A percentile compares a stretch with the other conserved stretches of the same genome.
Conservation (phyloP, 192 early-diverging fungal species). For the Glomus cerebriforme region DNA sequence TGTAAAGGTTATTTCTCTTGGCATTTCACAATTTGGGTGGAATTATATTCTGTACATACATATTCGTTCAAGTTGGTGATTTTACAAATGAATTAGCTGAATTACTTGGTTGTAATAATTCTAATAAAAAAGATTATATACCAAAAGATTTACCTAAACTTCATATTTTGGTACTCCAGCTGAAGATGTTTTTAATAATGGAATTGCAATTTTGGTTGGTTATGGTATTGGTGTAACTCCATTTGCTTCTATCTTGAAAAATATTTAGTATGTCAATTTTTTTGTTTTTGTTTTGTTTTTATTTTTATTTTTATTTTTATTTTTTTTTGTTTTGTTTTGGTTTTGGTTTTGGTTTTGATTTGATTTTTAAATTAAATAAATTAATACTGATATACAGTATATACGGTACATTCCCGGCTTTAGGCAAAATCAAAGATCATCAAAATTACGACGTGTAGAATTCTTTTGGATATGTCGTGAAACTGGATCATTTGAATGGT, state of each 20-base stretch:
- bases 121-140: background rate
- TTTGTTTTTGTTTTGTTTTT: slow-evolving; percentile 8
- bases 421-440: slow-evolving; percentile 39
- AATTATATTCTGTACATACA: slow-evolving; percentile 47
- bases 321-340: too few relatives aligned
- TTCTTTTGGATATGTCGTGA: slow-evolving; percentile 74
- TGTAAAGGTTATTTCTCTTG: slow-evolving; percentile 48
- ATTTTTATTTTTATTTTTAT: too few relatives aligned
- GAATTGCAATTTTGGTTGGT: slow-evolving; percentile 64
- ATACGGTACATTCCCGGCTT: too few relatives aligned
- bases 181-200: slow-evolving; percentile 75
- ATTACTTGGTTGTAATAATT: slow-evolving; percentile 37
- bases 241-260: slow-evolving; percentile 69
- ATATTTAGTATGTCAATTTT: slow-evolving; percentile 54
- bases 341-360: too few relatives aligned
- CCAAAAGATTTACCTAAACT: slow-evolving; percentile 52
- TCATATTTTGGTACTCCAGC: slow-evolving; percentile 75
- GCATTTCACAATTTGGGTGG: slow-evolving; percentile 52
- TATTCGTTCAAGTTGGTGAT: slow-evolving; percentile 48
- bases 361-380: too few relatives aligned
- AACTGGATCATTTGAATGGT: slow-evolving; percentile 66
- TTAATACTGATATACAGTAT: too few relatives aligned
- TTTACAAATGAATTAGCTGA: slow-evolving; percentile 42
- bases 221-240: slow-evolving; percentile 79
- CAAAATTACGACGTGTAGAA: slow-evolving; percentile 52